Percentiles rank a stretch among this genome's conserved stretches.
phyloP scores from a whole-genome alignment of 2,329 filamentous ascomycete genomes.

The Emergomyces pasteurianus region DNA sequence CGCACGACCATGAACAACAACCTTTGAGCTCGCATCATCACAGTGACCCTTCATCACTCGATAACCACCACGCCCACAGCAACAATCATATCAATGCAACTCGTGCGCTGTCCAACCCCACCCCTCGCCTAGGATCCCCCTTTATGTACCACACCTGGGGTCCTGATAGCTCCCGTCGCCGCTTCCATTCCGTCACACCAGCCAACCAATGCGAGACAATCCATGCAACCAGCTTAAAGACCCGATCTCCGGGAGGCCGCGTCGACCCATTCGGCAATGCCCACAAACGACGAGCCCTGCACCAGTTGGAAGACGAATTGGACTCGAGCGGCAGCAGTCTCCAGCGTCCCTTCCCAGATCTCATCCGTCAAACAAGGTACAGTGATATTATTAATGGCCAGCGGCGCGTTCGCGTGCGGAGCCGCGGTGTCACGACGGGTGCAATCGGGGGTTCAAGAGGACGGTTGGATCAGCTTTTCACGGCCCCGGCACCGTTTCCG shows the following conservation, averaged over 20 bases:
- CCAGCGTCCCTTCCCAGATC: constrained; percentile 23
- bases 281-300: constrained; percentile 47
- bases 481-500: constrained; percentile 30
- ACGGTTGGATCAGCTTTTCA: constrained; percentile 44
- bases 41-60: background rate
- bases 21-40: background rate
- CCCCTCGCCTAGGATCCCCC: constrained; percentile 37
- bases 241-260: constrained; percentile 41
- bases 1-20: constrained; percentile 13
- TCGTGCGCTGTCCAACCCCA: constrained; percentile 14
- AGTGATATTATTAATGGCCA: constrained; percentile 39
- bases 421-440: constrained; percentile 50
- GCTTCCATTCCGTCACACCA: constrained; percentile 20
- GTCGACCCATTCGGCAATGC: constrained; percentile 43
- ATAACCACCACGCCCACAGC: background rate
- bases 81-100: background rate
- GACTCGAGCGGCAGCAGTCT: constrained; percentile 31
- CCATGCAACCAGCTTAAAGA: constrained; percentile 31
- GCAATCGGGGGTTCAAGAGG: constrained; percentile 36
- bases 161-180: constrained; percentile 27
- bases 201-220: constrained; percentile 32
- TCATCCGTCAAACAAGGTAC: constrained; percentile 25
- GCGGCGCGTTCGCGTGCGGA: constrained; percentile 47
- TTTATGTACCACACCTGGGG: constrained; percentile 41
- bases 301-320: constrained; percentile 41